These are phyloP conservation scores for Friedmanniomyces endolithicus DNA, from an alignment of 495 filamentous ascomycete species.

Conservation along the genomic window DNA sequence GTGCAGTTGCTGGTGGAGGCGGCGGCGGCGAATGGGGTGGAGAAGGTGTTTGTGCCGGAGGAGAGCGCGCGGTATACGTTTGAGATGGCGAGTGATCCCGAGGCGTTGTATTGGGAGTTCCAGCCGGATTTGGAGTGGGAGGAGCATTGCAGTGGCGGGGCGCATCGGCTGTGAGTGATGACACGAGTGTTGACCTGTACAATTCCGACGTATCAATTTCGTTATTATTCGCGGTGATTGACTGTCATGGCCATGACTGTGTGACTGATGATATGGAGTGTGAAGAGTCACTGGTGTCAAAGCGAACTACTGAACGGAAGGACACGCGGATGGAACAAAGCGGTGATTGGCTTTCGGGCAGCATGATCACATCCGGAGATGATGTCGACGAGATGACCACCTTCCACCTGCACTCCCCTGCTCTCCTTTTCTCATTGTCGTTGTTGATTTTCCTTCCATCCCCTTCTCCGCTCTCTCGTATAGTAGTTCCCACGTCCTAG, in stretches of 20 bases:
- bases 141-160: conserved; percentile 21
- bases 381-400: not conserved
- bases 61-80: conserved; percentile 31
- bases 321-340: not conserved
- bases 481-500: too few species aligned
- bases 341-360: not conserved
- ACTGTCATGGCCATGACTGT: not conserved
- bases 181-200: not conserved
- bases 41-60: conserved; percentile 29
- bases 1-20: conserved; percentile 32
- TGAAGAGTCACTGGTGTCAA: not conserved
- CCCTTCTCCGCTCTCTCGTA: not conserved
- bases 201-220: too few species aligned
- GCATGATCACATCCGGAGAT: not conserved
- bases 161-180: conserved; percentile 6
- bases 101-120: conserved; percentile 31
- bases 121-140: conserved; percentile 34
- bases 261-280: not conserved
- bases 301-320: not conserved
- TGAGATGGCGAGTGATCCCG: conserved; percentile 28
- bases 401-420: too few species aligned
- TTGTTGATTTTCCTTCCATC: not conserved
- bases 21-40: conserved; percentile 29
- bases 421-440: too few species aligned
- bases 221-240: too few species aligned